phyloP scores from a whole-genome alignment of 2,329 filamentous ascomycete genomes.

The Fusarium sp. region DNA sequence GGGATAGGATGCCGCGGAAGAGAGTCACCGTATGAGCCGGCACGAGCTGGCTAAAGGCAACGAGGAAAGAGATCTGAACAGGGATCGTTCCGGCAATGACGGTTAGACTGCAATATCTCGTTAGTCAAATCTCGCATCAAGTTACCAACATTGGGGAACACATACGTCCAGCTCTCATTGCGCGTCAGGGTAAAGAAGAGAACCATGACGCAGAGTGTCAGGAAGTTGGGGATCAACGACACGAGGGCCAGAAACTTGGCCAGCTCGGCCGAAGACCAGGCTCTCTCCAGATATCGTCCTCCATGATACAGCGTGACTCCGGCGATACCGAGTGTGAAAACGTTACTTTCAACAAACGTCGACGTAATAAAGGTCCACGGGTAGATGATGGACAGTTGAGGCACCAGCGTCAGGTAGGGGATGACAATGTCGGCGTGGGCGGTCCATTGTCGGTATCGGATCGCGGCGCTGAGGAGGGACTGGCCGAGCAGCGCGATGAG shows the following conservation, averaged over 20 bases:
- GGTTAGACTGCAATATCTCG: conserved; percentile 64
- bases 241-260: conserved; percentile 85
- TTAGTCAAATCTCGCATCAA: conserved; percentile 5
- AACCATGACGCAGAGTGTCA: conserved; percentile 76
- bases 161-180: conserved; percentile 73
- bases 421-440: conserved; percentile 71
- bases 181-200: conserved; percentile 74
- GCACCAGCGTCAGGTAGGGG: conserved; percentile 87
- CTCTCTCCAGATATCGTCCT: conserved; percentile 91
- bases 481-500: conserved; percentile 77
- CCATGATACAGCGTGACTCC: conserved; percentile 85
- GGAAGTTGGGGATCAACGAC: conserved; percentile 78
- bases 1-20: conserved; percentile 84
- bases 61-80: conserved; percentile 90
- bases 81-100: conserved; percentile 89
- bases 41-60: conserved; percentile 96
- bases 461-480: conserved; percentile 80
- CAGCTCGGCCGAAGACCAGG: conserved; percentile 92
- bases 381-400: conserved; percentile 81
- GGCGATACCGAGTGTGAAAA: conserved; percentile 83
- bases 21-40: conserved; percentile 96
- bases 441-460: conserved; percentile 75
- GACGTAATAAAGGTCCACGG: conserved; percentile 92
- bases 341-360: conserved; percentile 89
- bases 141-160: conserved; percentile 35